These are phyloP conservation scores for Collariella sp. DNA, from an alignment of 495 filamentous ascomycete species.

Conservation along the genomic window DNA sequence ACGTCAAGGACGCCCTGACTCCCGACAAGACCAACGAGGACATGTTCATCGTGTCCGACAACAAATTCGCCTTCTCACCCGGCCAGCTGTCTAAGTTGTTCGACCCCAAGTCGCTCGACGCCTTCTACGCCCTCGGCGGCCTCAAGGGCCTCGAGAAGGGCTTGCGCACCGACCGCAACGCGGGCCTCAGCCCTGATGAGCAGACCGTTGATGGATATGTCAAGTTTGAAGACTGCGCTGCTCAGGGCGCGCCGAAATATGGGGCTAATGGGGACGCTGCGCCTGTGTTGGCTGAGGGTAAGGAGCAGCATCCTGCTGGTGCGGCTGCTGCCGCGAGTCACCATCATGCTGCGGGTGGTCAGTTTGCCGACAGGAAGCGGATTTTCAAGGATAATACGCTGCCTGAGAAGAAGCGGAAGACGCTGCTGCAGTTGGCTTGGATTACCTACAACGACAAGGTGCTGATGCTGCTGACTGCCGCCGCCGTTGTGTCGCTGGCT, in stretches of 20 bases:
- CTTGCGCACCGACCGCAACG: slow-evolving; percentile 52
- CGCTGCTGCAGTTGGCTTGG: slow-evolving; percentile 66
- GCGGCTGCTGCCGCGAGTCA: slow-evolving; percentile 8
- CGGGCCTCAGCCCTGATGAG: slow-evolving; percentile 61
- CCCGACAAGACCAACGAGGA: slow-evolving; percentile 30
- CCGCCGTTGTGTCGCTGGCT: slow-evolving; percentile 61
- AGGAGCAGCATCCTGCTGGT: background rate
- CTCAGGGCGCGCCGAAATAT: slow-evolving; percentile 27
- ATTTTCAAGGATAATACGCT: slow-evolving; percentile 63
- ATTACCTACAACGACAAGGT: slow-evolving; percentile 83
- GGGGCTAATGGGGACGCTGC: slow-evolving; percentile 21
- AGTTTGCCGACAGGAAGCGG: slow-evolving; percentile 56
- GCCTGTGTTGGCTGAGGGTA: slow-evolving; percentile 16
- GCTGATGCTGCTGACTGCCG: slow-evolving; percentile 62
- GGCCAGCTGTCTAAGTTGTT: slow-evolving; percentile 65
- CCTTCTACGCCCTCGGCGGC: slow-evolving; percentile 60
- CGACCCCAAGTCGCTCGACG: slow-evolving; percentile 62
- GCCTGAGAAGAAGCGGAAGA: slow-evolving; percentile 65
- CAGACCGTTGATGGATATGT: slow-evolving; percentile 46
- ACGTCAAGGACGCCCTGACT: slow-evolving; percentile 5
- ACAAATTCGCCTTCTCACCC: slow-evolving; percentile 59
- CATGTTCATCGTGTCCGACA: slow-evolving; percentile 56
- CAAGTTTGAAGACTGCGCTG: slow-evolving; percentile 46
- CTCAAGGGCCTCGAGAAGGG: slow-evolving; percentile 56
- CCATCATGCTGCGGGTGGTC: slow-evolving; percentile 10